phyloP scores from a whole-genome alignment of 139 green algal species.

The Chlamydomonas incerta region DNA sequence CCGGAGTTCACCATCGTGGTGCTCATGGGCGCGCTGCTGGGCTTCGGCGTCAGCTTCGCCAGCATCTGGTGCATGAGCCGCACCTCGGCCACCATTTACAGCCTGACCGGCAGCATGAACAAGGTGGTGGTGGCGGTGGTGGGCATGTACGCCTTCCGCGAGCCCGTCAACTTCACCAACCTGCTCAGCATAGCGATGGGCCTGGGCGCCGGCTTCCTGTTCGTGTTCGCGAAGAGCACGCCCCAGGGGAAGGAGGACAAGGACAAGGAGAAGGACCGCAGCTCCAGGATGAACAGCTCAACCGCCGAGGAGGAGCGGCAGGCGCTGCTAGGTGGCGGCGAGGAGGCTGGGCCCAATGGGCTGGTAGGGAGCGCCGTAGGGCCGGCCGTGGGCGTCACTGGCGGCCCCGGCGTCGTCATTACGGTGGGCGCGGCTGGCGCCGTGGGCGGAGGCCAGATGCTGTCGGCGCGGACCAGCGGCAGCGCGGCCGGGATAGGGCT shows the following conservation, averaged over 20 bases:
- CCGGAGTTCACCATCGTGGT: constrained; percentile 48
- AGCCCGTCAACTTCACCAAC: constrained; percentile 43
- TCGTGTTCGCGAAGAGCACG: constrained; percentile 56
- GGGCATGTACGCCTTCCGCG: constrained; percentile 50
- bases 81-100: constrained; percentile 62
- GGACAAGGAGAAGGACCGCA: not conserved
- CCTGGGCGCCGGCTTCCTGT: constrained; percentile 54
- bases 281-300: no score
- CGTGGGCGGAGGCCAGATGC: no score
- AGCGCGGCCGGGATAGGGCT: no score
- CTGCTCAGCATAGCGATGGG: constrained; percentile 49
- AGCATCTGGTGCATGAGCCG: constrained; percentile 64
- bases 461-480: no score
- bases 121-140: constrained; percentile 58
- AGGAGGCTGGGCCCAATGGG: no score
- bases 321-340: no score
- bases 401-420: no score
- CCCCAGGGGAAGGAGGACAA: no score
- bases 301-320: not conserved
- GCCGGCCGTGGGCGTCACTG: no score
- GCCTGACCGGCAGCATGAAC: constrained; percentile 52
- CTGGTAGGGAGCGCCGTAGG: no score
- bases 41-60: constrained; percentile 59
- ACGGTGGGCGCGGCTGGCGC: no score
- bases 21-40: constrained; percentile 51